Percentiles rank a stretch among this genome's conserved stretches.
phyloP scores from a whole-genome alignment of 1,284 basidiomycete species.

The Tilletiopsis washingtonensis region DNA sequence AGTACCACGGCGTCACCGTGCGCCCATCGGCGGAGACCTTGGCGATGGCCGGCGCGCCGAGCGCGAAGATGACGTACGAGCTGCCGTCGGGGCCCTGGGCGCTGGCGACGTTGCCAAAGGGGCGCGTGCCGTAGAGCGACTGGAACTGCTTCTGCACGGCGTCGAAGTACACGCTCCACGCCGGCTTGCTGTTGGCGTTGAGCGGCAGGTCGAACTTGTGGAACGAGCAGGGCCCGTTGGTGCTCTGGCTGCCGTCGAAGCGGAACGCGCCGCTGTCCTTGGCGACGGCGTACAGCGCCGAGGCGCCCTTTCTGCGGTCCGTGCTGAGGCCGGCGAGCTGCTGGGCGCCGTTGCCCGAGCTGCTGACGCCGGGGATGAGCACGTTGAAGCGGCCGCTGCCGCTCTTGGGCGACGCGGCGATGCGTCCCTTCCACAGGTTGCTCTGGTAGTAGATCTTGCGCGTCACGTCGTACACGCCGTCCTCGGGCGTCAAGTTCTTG shows the following conservation, averaged over 20 bases:
- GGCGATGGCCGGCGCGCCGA: slow-evolving; percentile 41
- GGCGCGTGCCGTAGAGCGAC: slow-evolving; percentile 20
- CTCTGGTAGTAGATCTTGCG: slow-evolving; percentile 39
- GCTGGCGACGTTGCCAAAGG: slow-evolving; percentile 39
- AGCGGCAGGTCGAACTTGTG: slow-evolving; percentile 38
- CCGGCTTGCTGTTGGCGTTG: slow-evolving; percentile 18
- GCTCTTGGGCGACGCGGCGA: slow-evolving; percentile 23
- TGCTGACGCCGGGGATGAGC: slow-evolving; percentile 11
- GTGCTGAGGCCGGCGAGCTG: slow-evolving; percentile 42
- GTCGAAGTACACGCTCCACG: slow-evolving; percentile 29
- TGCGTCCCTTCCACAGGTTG: slow-evolving; percentile 37
- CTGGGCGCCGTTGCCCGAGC: slow-evolving; percentile 29
- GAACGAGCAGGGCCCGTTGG: slow-evolving; percentile 32
- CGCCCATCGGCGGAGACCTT: slow-evolving; percentile 31
- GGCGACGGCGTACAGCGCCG: slow-evolving; percentile 36
- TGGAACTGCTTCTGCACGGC: slow-evolving; percentile 28
- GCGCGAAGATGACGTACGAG: slow-evolving; percentile 41
- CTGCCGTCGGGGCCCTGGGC: slow-evolving; percentile 39
- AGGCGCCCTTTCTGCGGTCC: slow-evolving; percentile 17
- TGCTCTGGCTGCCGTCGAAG: slow-evolving; percentile 24
- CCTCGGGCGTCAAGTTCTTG: slow-evolving; percentile 36
- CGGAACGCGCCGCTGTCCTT: slow-evolving; percentile 38
- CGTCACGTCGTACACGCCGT: slow-evolving; percentile 29
- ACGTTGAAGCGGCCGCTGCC: slow-evolving; percentile 28
- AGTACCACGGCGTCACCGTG: slow-evolving; percentile 21